Percentiles rank a stretch among this genome's conserved stretches.
These are phyloP conservation scores for Hypoxylon sp. DNA, from an alignment of 2,329 filamentous ascomycete species.

Conservation along the genomic window DNA sequence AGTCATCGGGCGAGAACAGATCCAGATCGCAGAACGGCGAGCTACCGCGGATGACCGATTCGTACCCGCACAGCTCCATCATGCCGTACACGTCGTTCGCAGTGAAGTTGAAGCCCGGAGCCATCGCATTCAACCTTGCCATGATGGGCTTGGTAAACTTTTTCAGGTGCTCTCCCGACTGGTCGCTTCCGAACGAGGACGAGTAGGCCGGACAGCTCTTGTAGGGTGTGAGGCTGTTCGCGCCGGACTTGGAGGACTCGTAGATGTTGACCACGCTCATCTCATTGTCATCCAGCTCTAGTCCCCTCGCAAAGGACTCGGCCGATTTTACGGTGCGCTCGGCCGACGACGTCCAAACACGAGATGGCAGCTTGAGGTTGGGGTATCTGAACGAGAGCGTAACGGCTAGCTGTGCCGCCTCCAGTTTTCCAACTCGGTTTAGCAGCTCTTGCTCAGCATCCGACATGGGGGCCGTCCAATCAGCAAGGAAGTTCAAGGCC, in stretches of 20 bases:
- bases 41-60: constrained; percentile 67
- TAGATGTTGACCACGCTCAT: constrained; percentile 64
- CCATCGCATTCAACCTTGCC: constrained; percentile 61
- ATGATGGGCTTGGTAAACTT: constrained; percentile 68
- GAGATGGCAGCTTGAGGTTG: constrained; percentile 58
- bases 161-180: constrained; percentile 59
- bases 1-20: constrained; percentile 67
- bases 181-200: constrained; percentile 57
- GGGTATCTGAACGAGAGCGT: constrained; percentile 67
- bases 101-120: constrained; percentile 69
- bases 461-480: constrained; percentile 65
- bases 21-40: constrained; percentile 68
- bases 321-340: constrained; percentile 68
- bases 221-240: constrained; percentile 69
- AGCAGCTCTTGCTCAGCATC: constrained; percentile 65
- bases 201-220: constrained; percentile 70
- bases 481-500: constrained; percentile 61
- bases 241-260: constrained; percentile 64
- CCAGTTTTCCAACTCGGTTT: constrained; percentile 66
- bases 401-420: constrained; percentile 66
- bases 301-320: constrained; percentile 63
- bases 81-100: constrained; percentile 68
- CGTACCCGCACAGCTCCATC: constrained; percentile 72
- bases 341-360: constrained; percentile 69
- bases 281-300: constrained; percentile 60